A percentile compares a stretch with the other conserved stretches of the same genome.
These are phyloP conservation scores for Ustulina deusta DNA, from an alignment of 2,329 filamentous ascomycete species.

Conservation along the genomic window DNA sequence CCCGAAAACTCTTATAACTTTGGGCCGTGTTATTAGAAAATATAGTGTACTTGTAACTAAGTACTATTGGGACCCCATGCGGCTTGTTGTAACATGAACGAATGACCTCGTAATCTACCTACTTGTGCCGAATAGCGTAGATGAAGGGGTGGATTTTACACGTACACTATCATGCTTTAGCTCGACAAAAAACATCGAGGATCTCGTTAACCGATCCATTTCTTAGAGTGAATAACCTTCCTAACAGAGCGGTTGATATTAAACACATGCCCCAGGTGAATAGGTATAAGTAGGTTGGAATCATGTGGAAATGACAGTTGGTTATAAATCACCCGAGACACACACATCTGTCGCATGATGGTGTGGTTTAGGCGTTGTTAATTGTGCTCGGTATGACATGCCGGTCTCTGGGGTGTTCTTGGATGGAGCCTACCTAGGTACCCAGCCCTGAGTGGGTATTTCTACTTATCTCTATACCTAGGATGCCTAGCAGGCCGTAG, in stretches of 20 bases:
- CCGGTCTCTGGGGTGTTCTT: constrained; percentile 12
- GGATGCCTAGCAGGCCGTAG: background rate
- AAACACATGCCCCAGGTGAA: constrained; percentile 5
- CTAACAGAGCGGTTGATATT: background rate
- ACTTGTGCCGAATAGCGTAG: background rate
- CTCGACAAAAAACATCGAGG: background rate
- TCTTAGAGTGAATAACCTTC: constrained; percentile 8
- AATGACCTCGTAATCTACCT: background rate
- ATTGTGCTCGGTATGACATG: constrained; percentile 24
- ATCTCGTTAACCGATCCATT: constrained; percentile 7
- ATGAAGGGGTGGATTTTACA: background rate
- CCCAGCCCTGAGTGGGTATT: background rate
- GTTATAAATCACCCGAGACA: constrained; percentile 23
- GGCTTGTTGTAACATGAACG: background rate
- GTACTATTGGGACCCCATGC: background rate
- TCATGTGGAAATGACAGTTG: constrained; percentile 13
- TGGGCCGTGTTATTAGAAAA: background rate
- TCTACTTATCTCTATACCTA: background rate
- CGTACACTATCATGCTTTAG: too few species aligned
- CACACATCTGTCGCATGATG: constrained; percentile 32
- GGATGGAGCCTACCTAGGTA: background rate
- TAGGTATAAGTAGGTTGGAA: background rate
- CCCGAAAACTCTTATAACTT: background rate
- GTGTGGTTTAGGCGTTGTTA: constrained; percentile 29
- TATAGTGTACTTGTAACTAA: background rate